Evolutionary conservation across 2,329 filamentous ascomycete genomes (phyloP), one percentile per base, ranked within the genome.

Genomic region (Phoma sp.): DNA sequence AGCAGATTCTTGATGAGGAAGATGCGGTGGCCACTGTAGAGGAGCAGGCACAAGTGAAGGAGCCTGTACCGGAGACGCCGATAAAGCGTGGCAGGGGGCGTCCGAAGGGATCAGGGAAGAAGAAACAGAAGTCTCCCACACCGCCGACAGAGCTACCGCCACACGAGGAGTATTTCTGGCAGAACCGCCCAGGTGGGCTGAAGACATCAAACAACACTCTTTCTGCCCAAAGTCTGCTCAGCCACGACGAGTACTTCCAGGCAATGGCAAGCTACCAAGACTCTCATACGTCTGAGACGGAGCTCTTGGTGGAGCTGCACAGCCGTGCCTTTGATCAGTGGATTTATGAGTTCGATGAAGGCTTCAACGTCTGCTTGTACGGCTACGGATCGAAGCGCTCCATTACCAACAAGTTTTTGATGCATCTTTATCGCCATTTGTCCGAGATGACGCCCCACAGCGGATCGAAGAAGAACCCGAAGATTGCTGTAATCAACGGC

Each of bases 81-180:
- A 81, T 83, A 13, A 85, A 84, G 63, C 78, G 81, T 58, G 75
- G 79, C 51, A 71, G 72, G 69, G 77, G 80, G 25, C 73, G 79
- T 24, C 66, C 66, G 10, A 69, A 69, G 37, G 66, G 66, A 21
- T 68, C 66, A 9, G 63, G 61, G n/a, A 68, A 64, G 55, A 62
- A 60, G 63, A 71, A 85, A 61, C 85, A 86, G 66, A 86, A 85
- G 52, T 91, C 90, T 6, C 90, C 90, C 1, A 92, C 90, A 5
- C 92, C 92, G 3, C 91, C 94, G 17, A 84, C 86, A 47, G 85
- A 96, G 66, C 82, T 98, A 2, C 90, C 93, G 5, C 83, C 93
- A 0, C 91, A 97, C 70, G 95, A 98, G 74, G 85, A 90, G 63
- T 99, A 96, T 78, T 98, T 99, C 74, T 91, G 89, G 70, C 91